Conservation (phyloP, 257 asterid genomes). For the Eustoma russellianum region DNA sequence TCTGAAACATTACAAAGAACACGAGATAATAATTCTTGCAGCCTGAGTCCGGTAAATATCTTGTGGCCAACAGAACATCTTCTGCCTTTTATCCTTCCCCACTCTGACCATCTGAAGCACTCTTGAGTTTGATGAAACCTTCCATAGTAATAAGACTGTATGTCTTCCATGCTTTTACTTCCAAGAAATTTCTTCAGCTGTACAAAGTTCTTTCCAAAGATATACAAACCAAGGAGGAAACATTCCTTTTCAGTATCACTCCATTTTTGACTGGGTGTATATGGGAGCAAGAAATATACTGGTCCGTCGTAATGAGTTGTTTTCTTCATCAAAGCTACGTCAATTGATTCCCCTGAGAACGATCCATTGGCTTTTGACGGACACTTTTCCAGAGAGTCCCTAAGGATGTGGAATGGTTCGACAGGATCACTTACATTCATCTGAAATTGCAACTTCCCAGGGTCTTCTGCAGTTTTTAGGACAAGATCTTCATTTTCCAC, state of each 20-base stretch:
- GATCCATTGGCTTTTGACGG: background rate
- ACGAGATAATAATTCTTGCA: conserved; percentile 57
- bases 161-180: conserved; percentile 36
- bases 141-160: conserved; percentile 53
- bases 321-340: conserved; percentile 11
- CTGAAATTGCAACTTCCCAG: background rate
- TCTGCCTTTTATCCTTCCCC: conserved; percentile 40
- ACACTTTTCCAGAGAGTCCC: too few species aligned
- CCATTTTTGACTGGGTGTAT: conserved; percentile 29
- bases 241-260: conserved; percentile 42
- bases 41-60: conserved; percentile 67
- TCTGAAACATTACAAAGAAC: conserved; percentile 34
- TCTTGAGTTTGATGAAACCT: conserved; percentile 43
- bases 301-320: conserved; percentile 10
- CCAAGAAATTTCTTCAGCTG: conserved; percentile 43
- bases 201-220: conserved; percentile 52
- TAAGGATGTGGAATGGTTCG: too few species aligned
- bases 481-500: conserved; percentile 9
- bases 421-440: conserved; percentile 1
- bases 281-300: conserved; percentile 36
- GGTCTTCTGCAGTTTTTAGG: conserved; percentile 1
- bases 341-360: conserved; percentile 13
- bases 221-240: conserved; percentile 51
- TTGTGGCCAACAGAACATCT: conserved; percentile 48
- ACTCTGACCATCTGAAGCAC: conserved; percentile 50